Percentiles rank a stretch among this genome's conserved stretches.
phyloP scores from a whole-genome alignment of 352 stramenopile species.

The Pythium myriotylum region DNA sequence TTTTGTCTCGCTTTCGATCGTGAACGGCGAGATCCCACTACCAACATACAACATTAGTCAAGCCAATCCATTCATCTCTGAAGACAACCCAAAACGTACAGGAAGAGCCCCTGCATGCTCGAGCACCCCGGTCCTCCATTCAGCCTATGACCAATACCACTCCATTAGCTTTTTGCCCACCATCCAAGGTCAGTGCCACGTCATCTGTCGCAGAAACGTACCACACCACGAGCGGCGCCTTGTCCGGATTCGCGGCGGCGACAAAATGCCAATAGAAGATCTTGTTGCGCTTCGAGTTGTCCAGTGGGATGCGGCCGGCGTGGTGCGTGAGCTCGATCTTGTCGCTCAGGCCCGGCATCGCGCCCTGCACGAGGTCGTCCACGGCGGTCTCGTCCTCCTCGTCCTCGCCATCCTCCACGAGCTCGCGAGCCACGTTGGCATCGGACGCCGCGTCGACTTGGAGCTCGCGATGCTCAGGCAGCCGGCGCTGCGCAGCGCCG shows the following conservation, averaged over 20 bases:
- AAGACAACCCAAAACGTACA: conserved; percentile 53
- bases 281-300: conserved; percentile 47
- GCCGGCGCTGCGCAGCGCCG: conserved; percentile 11
- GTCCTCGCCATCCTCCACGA: conserved; percentile 8
- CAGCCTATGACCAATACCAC: conserved; percentile 36
- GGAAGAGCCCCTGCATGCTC: conserved; percentile 78
- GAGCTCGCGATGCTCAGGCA: conserved; percentile 4
- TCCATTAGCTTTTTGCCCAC: too few species aligned
- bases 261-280: conserved; percentile 88
- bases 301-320: conserved; percentile 58
- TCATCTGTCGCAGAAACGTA: conserved; percentile 22
- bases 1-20: conserved; percentile 48
- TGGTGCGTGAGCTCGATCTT: conserved; percentile 63
- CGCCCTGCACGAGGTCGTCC: conserved; percentile 43
- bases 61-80: too few species aligned
- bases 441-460: background rate
- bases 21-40: conserved; percentile 71
- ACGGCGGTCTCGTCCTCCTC: conserved; percentile 5
- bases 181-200: too few species aligned
- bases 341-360: conserved; percentile 57
- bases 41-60: background rate
- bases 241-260: conserved; percentile 45
- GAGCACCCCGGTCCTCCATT: conserved; percentile 84
- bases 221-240: conserved; percentile 71
- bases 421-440: background rate